These are phyloP conservation scores for Asterochloris erici DNA, from an alignment of 139 green algal genomes.

Conservation along the genomic window DNA sequence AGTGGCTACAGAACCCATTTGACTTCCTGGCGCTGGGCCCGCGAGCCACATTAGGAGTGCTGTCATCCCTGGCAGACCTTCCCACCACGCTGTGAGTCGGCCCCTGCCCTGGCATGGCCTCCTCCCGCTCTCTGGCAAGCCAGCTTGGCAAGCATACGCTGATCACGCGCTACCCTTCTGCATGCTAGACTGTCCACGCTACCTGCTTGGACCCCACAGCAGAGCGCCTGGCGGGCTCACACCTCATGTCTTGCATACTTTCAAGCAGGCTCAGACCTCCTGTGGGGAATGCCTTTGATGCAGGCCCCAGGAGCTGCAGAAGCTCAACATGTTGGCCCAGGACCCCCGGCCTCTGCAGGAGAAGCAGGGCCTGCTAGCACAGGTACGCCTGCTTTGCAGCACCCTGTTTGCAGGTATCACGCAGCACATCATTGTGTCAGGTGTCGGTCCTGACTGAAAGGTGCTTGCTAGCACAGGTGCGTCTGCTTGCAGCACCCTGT, in stretches of 20 bases:
- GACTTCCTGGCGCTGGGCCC: conserved; percentile 51
- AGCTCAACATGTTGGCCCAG: conserved; percentile 43
- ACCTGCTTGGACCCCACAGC: too few species aligned
- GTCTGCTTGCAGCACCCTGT: too few species aligned
- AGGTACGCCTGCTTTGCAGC: conserved; percentile 28
- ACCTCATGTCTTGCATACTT: too few species aligned
- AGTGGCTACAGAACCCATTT: conserved; percentile 37
- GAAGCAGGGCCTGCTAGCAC: conserved; percentile 52
- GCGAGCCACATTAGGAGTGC: conserved; percentile 41
- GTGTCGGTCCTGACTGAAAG: not conserved
- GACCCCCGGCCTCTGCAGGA: conserved; percentile 56
- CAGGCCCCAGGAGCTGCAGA: conserved; percentile 50
- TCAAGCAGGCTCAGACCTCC: too few species aligned
- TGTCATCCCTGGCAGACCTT: conserved; percentile 42
- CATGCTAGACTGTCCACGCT: not conserved
- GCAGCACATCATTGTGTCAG: not conserved
- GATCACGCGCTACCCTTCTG: not conserved
- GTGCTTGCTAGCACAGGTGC: not conserved
- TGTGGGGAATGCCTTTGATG: not conserved
- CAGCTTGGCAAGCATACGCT: not conserved
- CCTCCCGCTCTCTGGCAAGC: not conserved
- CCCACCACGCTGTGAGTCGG: conserved; percentile 41
- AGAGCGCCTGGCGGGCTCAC: too few species aligned
- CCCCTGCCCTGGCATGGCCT: too few species aligned
- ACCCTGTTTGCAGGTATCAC: too few species aligned